Percentiles rank a stretch among this genome's conserved stretches.
Evolutionary conservation across 2,329 filamentous ascomycete species (phyloP).

Genomic region (Penicillium decumbens): DNA sequence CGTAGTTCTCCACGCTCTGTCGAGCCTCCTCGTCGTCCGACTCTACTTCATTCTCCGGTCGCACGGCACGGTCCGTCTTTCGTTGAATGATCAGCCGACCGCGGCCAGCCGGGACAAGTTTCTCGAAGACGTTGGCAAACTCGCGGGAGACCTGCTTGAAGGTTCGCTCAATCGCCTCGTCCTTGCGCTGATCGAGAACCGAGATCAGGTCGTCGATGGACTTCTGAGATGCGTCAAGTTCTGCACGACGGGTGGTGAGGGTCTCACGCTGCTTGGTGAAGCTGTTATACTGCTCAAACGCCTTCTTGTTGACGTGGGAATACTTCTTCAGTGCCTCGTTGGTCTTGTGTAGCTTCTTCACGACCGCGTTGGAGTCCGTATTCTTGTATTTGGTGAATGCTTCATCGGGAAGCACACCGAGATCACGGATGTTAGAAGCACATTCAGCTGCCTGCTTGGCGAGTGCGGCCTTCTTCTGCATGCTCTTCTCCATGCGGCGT

Average conservation of each 20-base stretch:
- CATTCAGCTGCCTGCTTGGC: constrained; percentile 74
- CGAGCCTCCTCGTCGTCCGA: constrained; percentile 62
- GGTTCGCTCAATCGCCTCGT: constrained; percentile 95
- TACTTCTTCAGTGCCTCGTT: constrained; percentile 94
- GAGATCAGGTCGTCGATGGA: constrained; percentile 91
- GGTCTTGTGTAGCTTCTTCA: constrained; percentile 75
- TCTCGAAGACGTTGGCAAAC: constrained; percentile 88
- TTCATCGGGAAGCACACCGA: constrained; percentile 89
- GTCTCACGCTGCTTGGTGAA: constrained; percentile 90
- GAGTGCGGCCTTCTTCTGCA: constrained; percentile 78
- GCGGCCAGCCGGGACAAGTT: constrained; percentile 88
- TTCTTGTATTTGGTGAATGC: constrained; percentile 87
- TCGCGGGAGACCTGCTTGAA: constrained; percentile 97
- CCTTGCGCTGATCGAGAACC: constrained; percentile 89
- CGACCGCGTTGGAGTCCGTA: constrained; percentile 70
- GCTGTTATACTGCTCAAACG: constrained; percentile 97
- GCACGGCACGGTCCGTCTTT: constrained; percentile 66
- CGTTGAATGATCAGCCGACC: constrained; percentile 90
- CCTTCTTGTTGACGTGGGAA: constrained; percentile 98
- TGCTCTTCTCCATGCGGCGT: constrained; percentile 84
- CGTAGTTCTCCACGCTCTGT: constrained; percentile 81
- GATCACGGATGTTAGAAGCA: constrained; percentile 81
- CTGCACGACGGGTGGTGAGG: constrained; percentile 74
- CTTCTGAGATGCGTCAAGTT: constrained; percentile 77
- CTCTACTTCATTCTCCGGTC: constrained; percentile 61